phyloP scores from a whole-genome alignment of 75 land plant genomes.

The Pinus albicaulis region DNA sequence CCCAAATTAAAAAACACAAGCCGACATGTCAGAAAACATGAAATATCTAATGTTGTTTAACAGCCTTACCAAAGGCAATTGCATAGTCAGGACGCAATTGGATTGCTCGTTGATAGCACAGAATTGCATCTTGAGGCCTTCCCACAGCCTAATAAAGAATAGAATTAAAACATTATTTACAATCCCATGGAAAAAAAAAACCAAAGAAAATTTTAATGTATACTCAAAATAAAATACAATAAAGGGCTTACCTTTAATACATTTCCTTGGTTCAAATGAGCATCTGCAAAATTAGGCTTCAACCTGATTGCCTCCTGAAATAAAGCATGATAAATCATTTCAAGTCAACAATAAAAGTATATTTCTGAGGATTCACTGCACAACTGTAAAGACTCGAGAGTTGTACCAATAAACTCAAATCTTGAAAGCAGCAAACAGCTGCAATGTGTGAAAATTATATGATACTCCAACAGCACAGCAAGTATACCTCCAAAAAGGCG shows the following conservation, averaged over 20 bases:
- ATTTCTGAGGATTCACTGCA: neutral
- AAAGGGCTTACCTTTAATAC: conserved; percentile 31
- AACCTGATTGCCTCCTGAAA: conserved; percentile 47
- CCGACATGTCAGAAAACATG: neutral
- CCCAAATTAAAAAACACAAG: neutral
- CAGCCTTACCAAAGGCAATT: conserved; percentile 44
- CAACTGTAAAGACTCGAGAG: neutral
- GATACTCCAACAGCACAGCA: neutral
- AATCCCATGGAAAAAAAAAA: neutral
- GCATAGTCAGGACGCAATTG: conserved; percentile 50
- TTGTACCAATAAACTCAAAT: neutral
- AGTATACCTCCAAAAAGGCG: neutral
- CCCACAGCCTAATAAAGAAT: conserved; percentile 32
- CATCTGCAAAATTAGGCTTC: conserved; percentile 53
- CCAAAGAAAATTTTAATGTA: neutral
- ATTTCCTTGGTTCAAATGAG: conserved; percentile 48
- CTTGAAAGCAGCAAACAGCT: neutral
- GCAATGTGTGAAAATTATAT: neutral
- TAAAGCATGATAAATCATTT: neutral
- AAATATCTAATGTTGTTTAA: neutral
- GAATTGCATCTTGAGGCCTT: conserved; percentile 44
- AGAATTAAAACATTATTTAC: neutral
- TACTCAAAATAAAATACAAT: neutral
- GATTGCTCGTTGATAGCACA: conserved; percentile 37
- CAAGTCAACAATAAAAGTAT: neutral